Base-by-base conservation (phyloP, 441 rosid species). In the Biscutella laevigata region DNA sequence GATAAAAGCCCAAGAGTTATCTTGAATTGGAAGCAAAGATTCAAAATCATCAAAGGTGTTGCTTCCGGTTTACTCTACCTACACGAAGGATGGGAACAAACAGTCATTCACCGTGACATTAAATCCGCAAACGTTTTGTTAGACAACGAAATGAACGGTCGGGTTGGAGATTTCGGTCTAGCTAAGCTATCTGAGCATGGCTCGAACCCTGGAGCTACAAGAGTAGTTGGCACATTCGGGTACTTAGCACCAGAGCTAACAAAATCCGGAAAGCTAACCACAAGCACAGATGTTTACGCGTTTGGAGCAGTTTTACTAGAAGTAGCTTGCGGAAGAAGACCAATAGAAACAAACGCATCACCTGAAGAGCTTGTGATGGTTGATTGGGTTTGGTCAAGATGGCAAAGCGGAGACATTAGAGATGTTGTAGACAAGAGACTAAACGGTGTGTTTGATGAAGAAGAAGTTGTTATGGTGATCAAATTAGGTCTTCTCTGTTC, bases 231-330 rank as follows among this genome's bases (percentile, higher is more conserved):
- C 40, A 90, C 95, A 7, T 69, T 86, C 60, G 95, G 97, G 13
- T 90, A 90, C 69, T 63, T 86, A 7, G 97, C 97, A 32, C 97
- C 97, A 2, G 95, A 90, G 65, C 87, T 86, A 4, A 79, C 97
- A 2, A 73, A 77, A 61, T 82, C 92, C 1, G 94, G 94, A 10
- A 86, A 86, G 67, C 71, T 92, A 0, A 79, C 86, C 3, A 70
- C 91, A 4, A 71, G 87, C 17, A 71, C 94, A 0, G 95, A 90
- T 53, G 87, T 82, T 53, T 90, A 73, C 51, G 91, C 97, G 7
- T 84, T 86, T 58, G 97, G 95, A 8, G 94, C 97, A 1, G 55
- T 84, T 43, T 42, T 82, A 56, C 67, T 89, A 5, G 95, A 84
- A 62, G 81, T 79, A 20, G 81, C 69, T 4, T 89, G 94, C 53